phyloP scores from a whole-genome alignment of 768 basidiomycete species.

The Guyanaporus albipodus region DNA sequence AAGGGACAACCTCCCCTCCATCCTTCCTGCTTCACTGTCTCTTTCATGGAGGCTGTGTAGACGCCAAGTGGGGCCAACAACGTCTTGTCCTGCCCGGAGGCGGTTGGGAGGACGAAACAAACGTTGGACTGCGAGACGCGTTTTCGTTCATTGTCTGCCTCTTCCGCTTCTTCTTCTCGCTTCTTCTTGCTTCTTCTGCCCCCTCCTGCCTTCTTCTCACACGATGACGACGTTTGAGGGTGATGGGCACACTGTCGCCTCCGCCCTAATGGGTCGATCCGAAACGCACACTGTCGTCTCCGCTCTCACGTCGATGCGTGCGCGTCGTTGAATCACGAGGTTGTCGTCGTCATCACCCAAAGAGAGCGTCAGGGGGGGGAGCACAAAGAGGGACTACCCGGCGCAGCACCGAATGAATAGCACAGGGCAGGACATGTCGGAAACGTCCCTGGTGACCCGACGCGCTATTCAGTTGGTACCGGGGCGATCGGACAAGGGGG shows the following conservation, averaged over 20 bases:
- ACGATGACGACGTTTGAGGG: background rate
- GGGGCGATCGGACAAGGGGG: background rate
- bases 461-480: background rate
- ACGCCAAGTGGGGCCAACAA: no score
- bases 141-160: conserved; percentile 3
- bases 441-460: background rate
- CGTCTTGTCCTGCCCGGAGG: no score
- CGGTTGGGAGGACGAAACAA: no score
- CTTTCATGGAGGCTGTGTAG: no score
- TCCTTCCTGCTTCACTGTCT: no score
- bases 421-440: background rate
- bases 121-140: no score
- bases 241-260: background rate
- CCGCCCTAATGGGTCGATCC: conserved; percentile 9
- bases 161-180: no score
- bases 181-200: no score
- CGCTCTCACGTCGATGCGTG: conserved; percentile 7
- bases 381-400: background rate
- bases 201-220: no score
- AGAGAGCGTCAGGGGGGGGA: background rate
- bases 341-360: no score
- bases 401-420: background rate
- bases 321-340: no score
- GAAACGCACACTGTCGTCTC: conserved; percentile 4
- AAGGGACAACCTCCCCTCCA: conserved; percentile 1